A percentile compares a stretch with the other conserved stretches of the same genome.
These are phyloP conservation scores for Bolboschoenus planiculmis DNA, from an alignment of 176 grass and related monocot species.

Conservation along the genomic window DNA sequence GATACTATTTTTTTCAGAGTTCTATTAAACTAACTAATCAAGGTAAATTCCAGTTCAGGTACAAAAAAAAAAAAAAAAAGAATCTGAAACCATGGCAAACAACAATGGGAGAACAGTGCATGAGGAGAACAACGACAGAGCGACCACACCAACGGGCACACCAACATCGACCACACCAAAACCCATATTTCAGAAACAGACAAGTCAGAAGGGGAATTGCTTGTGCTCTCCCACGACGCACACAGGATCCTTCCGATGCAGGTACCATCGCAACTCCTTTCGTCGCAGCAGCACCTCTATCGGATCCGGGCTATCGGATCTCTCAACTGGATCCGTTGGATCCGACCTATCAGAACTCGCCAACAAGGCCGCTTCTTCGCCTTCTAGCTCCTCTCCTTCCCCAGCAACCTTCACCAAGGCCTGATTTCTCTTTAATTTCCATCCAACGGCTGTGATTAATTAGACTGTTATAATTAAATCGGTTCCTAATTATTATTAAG, in stretches of 20 bases:
- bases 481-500: not conserved
- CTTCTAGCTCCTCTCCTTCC: not conserved
- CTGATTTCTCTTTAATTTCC: not conserved
- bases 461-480: not conserved
- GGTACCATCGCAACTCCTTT: slow-evolving; percentile 44
- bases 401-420: not conserved
- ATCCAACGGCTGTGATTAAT: slow-evolving; percentile 6
- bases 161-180: not conserved
- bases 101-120: not conserved
- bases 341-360: slow-evolving; percentile 27
- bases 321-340: slow-evolving; percentile 11
- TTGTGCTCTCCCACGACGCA: slow-evolving; percentile 75
- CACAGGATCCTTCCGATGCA: slow-evolving; percentile 63
- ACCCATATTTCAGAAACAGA: slow-evolving; percentile 16
- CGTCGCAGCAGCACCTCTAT: not conserved
- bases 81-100: not conserved
- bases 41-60: not conserved
- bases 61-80: not conserved
- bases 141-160: slow-evolving; percentile 29
- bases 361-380: slow-evolving; percentile 32
- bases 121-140: slow-evolving; percentile 26
- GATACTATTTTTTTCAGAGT: not conserved
- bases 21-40: not conserved
- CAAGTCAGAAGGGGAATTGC: slow-evolving; percentile 36
- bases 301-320: slow-evolving; percentile 27